Conservation (phyloP, 305 asterid species). For the Andrographis paniculata region DNA sequence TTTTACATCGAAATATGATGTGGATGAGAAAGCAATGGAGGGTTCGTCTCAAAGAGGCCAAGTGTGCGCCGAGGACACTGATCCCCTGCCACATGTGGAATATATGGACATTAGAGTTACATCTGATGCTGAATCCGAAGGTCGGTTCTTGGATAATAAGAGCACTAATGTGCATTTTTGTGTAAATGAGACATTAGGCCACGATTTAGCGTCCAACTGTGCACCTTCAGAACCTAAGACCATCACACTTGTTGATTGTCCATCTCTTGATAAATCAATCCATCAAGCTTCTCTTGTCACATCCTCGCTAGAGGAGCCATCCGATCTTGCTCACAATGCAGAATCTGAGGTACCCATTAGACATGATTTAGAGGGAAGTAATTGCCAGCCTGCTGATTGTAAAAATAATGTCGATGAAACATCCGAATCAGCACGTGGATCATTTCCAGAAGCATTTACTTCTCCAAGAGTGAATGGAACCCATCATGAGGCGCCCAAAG, state of each 20-base stretch:
- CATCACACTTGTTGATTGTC: slow-evolving; percentile 18
- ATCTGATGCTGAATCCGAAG: slow-evolving; percentile 50
- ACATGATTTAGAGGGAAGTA: slow-evolving; percentile 27
- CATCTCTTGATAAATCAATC: slow-evolving; percentile 28
- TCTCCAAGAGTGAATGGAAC: slow-evolving; percentile 22
- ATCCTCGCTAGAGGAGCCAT: slow-evolving; percentile 24
- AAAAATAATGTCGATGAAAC: slow-evolving; percentile 19
- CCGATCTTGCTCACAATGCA: slow-evolving; percentile 16
- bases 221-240: slow-evolving; percentile 23
- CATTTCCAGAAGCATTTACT: slow-evolving; percentile 23
- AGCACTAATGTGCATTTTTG: slow-evolving; percentile 17
- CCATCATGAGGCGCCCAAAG: slow-evolving; percentile 22
- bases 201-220: slow-evolving; percentile 21
- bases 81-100: slow-evolving; percentile 33
- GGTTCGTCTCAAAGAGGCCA: slow-evolving; percentile 17
- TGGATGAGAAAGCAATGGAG: slow-evolving; percentile 22
- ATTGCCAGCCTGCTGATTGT: slow-evolving; percentile 24
- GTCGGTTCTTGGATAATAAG: slow-evolving; percentile 31
- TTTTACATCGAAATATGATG: slow-evolving; percentile 15
- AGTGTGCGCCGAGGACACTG: slow-evolving; percentile 14
- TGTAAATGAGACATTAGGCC: slow-evolving; percentile 26
- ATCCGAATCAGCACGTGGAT: slow-evolving; percentile 27
- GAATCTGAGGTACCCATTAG: slow-evolving; percentile 25
- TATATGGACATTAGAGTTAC: slow-evolving; percentile 40
- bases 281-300: slow-evolving; percentile 24